phyloP scores from a whole-genome alignment of 2,329 filamentous ascomycete genomes.

The Plectosphaerella cucumerina region DNA sequence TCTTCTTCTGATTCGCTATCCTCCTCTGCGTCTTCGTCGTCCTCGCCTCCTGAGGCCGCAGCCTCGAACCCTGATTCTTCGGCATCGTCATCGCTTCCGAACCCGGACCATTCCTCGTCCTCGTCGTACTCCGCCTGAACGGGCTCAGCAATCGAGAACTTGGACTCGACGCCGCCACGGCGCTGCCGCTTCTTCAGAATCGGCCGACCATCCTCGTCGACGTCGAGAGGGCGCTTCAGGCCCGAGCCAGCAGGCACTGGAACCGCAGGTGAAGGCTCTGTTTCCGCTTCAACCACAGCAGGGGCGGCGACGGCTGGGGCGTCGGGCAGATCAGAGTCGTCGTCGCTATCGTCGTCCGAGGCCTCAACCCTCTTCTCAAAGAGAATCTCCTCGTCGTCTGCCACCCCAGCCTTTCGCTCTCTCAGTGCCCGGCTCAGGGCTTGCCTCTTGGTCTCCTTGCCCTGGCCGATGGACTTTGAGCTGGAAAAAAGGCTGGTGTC shows the following conservation, averaged over 20 bases:
- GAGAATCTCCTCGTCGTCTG: slow-evolving; percentile 49
- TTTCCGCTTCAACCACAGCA: background rate
- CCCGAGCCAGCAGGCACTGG: slow-evolving; percentile 60
- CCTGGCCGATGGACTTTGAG: slow-evolving; percentile 70
- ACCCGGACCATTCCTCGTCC: slow-evolving; percentile 17
- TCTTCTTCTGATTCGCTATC: slow-evolving; percentile 26
- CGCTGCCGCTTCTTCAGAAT: slow-evolving; percentile 80
- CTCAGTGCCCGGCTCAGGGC: slow-evolving; percentile 58
- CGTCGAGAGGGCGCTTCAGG: slow-evolving; percentile 79
- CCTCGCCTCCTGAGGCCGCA: background rate
- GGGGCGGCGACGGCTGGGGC: slow-evolving; percentile 8
- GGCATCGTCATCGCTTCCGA: slow-evolving; percentile 15
- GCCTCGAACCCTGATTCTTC: background rate
- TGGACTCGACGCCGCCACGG: slow-evolving; percentile 57
- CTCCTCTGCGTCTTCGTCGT: slow-evolving; percentile 19
- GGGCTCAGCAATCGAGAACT: slow-evolving; percentile 38
- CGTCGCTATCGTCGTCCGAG: slow-evolving; percentile 19
- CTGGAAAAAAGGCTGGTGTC: slow-evolving; percentile 81
- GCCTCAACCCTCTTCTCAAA: slow-evolving; percentile 36
- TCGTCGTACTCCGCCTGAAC: slow-evolving; percentile 25
- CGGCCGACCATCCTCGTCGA: slow-evolving; percentile 75
- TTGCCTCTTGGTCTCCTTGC: slow-evolving; percentile 67
- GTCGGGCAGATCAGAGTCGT: slow-evolving; percentile 5
- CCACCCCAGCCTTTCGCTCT: slow-evolving; percentile 62
- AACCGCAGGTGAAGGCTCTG: background rate